Percentiles rank a stretch among this genome's conserved stretches.
phyloP scores from a whole-genome alignment of 768 basidiomycete genomes.

The Phallus indusiatus region DNA sequence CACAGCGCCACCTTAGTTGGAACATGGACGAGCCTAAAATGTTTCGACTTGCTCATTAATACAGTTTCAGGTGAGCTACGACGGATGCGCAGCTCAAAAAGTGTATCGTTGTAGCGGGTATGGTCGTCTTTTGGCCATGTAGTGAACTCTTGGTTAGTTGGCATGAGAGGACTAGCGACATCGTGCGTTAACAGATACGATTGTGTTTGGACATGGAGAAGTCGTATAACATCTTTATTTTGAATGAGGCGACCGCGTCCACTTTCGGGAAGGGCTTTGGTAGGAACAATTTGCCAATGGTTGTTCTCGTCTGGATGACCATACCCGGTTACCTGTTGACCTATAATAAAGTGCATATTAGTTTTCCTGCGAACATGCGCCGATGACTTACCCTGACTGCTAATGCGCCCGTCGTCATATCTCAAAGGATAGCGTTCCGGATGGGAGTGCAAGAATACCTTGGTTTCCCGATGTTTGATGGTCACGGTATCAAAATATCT shows the following conservation, averaged over 20 bases:
- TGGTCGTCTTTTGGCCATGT: conserved; percentile 79
- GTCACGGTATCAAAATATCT: conserved; percentile 87
- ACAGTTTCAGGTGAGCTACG: conserved; percentile 71
- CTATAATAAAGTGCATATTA: conserved; percentile 26
- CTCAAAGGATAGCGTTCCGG: conserved; percentile 81
- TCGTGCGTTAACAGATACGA: conserved; percentile 87
- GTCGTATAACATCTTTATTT: conserved; percentile 80
- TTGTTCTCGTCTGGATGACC: conserved; percentile 93
- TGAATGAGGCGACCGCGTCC: conserved; percentile 90
- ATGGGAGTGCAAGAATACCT: conserved; percentile 91
- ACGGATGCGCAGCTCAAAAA: conserved; percentile 68
- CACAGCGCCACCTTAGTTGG: conserved; percentile 89
- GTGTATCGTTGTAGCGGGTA: conserved; percentile 75
- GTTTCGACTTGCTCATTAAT: conserved; percentile 89
- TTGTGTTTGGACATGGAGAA: conserved; percentile 81
- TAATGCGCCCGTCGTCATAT: conserved; percentile 93
- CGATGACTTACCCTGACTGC: conserved; percentile 65
- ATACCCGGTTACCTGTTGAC: conserved; percentile 95
- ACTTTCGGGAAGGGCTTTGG: conserved; percentile 87
- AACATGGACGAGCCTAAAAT: conserved; percentile 85
- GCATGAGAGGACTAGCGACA: conserved; percentile 93
- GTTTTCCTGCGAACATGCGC: not conserved
- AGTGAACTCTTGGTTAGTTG: conserved; percentile 98
- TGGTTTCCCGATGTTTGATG: conserved; percentile 86
- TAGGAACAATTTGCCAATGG: conserved; percentile 90